Conservation (phyloP, 352 stramenopile species). For the Elongisporangium anandrum region DNA sequence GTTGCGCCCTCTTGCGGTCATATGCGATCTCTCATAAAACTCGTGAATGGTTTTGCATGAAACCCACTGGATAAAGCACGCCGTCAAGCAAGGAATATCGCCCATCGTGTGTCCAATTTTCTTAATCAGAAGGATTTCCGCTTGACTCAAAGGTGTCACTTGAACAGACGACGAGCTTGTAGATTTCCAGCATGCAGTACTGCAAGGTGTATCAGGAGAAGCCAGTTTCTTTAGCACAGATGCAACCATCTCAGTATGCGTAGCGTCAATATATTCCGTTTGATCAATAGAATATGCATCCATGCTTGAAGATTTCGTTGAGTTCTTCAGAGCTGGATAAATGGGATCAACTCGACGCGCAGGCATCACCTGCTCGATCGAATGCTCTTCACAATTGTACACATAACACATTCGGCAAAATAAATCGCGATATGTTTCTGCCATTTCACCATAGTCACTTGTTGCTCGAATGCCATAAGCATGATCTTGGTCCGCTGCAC, state of each 20-base stretch:
- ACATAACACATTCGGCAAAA: constrained; percentile 60
- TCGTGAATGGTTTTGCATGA: neutral
- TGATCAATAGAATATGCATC: constrained; percentile 1
- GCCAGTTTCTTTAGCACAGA: constrained; percentile 1
- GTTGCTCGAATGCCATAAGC: constrained; percentile 1
- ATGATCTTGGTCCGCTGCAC: neutral
- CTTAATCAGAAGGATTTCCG: constrained; percentile 1
- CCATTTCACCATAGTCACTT: constrained; percentile 25
- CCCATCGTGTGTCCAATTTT: constrained; percentile 4
- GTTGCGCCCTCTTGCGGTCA: neutral
- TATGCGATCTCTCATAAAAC: neutral
- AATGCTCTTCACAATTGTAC: constrained; percentile 66
- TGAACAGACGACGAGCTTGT: neutral
- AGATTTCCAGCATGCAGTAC: constrained; percentile 5
- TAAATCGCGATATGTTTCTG: constrained; percentile 46
- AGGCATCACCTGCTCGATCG: constrained; percentile 14
- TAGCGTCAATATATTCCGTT: constrained; percentile 6
- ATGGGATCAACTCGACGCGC: constrained; percentile 8
- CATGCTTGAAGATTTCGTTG: neutral
- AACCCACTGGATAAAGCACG: constrained; percentile 1
- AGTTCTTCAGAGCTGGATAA: constrained; percentile 1
- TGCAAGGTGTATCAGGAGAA: constrained; percentile 1
- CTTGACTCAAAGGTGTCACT: neutral
- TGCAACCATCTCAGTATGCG: neutral
- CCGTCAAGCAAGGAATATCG: constrained; percentile 1